phyloP scores from a whole-genome alignment of 345 rosid genomes.

The Populus deltoides region DNA sequence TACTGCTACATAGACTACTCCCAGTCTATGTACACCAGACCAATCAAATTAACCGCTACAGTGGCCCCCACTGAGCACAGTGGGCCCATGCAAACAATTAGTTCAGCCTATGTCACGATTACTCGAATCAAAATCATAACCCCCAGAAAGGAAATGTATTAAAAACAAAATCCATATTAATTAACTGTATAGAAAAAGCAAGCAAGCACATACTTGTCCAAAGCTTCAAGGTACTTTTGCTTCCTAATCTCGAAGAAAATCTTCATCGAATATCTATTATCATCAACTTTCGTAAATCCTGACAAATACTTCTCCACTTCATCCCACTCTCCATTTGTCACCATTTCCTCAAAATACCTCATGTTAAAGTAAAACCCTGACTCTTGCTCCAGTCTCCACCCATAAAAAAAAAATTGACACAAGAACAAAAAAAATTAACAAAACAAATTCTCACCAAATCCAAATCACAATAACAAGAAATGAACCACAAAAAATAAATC shows the following conservation, averaged over 20 bases:
- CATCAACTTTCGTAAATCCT: slow-evolving; percentile 77
- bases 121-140: neutral
- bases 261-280: slow-evolving; percentile 88
- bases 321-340: slow-evolving; percentile 90
- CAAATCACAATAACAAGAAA: neutral
- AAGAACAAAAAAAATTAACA: neutral
- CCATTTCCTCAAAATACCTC: slow-evolving; percentile 82
- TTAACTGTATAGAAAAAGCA: neutral
- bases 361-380: slow-evolving; percentile 81
- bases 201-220: slow-evolving; percentile 59
- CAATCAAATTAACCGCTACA: neutral
- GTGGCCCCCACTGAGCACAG: neutral
- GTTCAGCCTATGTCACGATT: neutral
- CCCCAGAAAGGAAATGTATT: neutral
- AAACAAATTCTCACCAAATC: slow-evolving; percentile 9
- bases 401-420: neutral
- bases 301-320: slow-evolving; percentile 78
- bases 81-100: neutral
- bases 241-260: slow-evolving; percentile 87
- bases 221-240: slow-evolving; percentile 88
- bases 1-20: neutral
- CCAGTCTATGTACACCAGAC: neutral
- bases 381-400: slow-evolving; percentile 76
- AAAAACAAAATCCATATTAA: neutral
- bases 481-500: neutral